A percentile compares a stretch with the other conserved stretches of the same genome.
Conservation (phyloP, 345 rosid species). For the Eucalyptus leucophloia region DNA sequence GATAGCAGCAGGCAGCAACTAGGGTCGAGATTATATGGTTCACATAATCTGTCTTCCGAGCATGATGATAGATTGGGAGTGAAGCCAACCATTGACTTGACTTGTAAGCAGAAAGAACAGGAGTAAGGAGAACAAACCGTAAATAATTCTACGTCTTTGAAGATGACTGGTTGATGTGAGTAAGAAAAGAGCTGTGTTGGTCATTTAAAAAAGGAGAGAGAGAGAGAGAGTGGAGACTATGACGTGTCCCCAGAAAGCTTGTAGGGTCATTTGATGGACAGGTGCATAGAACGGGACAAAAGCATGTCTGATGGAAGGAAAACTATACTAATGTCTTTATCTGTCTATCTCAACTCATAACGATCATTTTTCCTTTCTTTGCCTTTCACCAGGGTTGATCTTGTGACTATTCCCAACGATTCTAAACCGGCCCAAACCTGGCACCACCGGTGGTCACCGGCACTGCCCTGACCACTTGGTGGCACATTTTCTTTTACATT, state of each 20-base stretch:
- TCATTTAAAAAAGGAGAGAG: neutral
- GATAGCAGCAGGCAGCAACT: neutral
- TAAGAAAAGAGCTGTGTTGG: neutral
- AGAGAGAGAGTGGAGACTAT: too few relatives aligned
- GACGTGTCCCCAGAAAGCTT: too few relatives aligned
- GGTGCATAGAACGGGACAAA: too few relatives aligned
- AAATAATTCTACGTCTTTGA: neutral
- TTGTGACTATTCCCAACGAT: too few relatives aligned
- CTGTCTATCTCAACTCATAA: too few relatives aligned
- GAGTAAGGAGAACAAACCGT: neutral
- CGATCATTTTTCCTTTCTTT: too few relatives aligned
- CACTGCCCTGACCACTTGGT: neutral
- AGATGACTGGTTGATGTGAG: neutral
- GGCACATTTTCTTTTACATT: neutral
- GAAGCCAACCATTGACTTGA: neutral
- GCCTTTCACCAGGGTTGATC: too few relatives aligned
- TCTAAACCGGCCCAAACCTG: too few relatives aligned
- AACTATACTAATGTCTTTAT: too few relatives aligned
- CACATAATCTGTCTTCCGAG: neutral
- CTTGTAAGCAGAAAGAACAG: neutral
- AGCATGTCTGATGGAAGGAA: too few relatives aligned
- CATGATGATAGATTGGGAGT: neutral
- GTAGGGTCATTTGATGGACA: too few relatives aligned
- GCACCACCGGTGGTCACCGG: too few relatives aligned
- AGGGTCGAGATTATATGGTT: neutral